Evolutionary conservation across 116 monocot species (phyloP).

Genomic region (Phalaenopsis hybrid): DNA sequence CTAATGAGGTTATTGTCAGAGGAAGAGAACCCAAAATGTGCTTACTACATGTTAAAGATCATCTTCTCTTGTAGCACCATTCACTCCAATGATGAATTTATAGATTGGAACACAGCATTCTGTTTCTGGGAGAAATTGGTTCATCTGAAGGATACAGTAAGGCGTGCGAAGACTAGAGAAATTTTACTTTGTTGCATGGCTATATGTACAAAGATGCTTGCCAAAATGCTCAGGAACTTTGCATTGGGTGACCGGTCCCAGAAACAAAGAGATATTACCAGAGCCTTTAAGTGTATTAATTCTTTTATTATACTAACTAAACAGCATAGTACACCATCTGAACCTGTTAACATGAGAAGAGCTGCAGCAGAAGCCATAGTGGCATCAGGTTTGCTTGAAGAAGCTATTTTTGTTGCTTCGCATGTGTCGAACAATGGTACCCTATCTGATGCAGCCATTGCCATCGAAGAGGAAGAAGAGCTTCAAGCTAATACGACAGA

Average conservation of each 20-base stretch:
- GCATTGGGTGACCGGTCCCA: conserved; percentile 6
- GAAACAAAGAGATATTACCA: conserved; percentile 12
- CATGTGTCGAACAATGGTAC: conserved; percentile 30
- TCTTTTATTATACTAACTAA: conserved; percentile 52
- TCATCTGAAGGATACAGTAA: conserved; percentile 40
- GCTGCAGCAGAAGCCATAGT: conserved; percentile 76
- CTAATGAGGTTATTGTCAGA: conserved; percentile 37
- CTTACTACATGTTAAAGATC: conserved; percentile 72
- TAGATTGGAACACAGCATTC: conserved; percentile 34
- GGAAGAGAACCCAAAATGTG: conserved; percentile 79
- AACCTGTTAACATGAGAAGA: conserved; percentile 74
- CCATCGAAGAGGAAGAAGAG: conserved; percentile 8
- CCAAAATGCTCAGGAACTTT: conserved; percentile 20
- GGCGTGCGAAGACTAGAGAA: conserved; percentile 58
- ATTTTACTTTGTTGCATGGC: conserved; percentile 80
- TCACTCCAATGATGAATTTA: conserved; percentile 11
- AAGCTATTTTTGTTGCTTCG: conserved; percentile 37
- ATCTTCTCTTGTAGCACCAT: conserved; percentile 68
- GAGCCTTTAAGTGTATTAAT: conserved; percentile 37
- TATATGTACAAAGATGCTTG: conserved; percentile 62
- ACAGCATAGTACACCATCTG: conserved; percentile 59
- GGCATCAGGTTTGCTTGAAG: conserved; percentile 68
- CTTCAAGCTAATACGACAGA: conserved; percentile 8
- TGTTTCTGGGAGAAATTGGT: conserved; percentile 73
- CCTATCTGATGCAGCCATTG: conserved; percentile 10